phyloP scores from a whole-genome alignment of 2,329 filamentous ascomycete genomes.

The Pseudonectria foliicola region DNA sequence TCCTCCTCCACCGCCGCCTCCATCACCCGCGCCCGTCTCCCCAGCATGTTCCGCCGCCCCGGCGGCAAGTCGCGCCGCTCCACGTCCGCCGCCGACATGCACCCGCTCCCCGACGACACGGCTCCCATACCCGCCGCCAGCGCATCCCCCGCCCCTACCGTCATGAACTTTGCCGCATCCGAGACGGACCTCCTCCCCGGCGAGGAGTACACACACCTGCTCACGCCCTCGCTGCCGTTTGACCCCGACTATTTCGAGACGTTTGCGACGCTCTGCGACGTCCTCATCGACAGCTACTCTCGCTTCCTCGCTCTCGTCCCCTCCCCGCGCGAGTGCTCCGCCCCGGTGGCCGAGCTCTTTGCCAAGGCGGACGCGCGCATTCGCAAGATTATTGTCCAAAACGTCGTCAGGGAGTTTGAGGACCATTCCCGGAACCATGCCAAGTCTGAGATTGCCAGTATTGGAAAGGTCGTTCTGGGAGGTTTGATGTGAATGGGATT shows the following conservation, averaged over 20 bases:
- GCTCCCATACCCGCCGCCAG: constrained; percentile 19
- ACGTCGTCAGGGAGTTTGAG: constrained; percentile 87
- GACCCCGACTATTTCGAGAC: constrained; percentile 97
- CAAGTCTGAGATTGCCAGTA: constrained; percentile 73
- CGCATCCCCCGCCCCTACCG: constrained; percentile 28
- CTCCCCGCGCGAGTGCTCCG: constrained; percentile 65
- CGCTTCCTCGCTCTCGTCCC: constrained; percentile 68
- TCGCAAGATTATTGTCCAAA: constrained; percentile 81
- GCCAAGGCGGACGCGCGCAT: constrained; percentile 81
- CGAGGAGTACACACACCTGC: constrained; percentile 79
- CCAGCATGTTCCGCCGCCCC: constrained; percentile 73
- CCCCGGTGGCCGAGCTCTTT: constrained; percentile 73
- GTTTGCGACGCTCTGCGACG: constrained; percentile 91
- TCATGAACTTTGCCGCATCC: constrained; percentile 52
- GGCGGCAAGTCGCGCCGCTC: constrained; percentile 50
- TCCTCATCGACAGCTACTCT: constrained; percentile 86
- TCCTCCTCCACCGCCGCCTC: constrained; percentile 66
- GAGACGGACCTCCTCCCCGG: constrained; percentile 65
- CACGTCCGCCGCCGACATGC: constrained; percentile 39
- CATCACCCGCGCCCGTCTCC: constrained; percentile 70
- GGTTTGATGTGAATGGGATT: constrained; percentile 61
- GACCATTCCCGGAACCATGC: constrained; percentile 70
- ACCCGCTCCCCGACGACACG: constrained; percentile 25
- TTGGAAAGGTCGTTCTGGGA: constrained; percentile 83
- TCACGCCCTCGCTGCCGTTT: constrained; percentile 90